These are phyloP conservation scores for Pestalotiopsis sp. DNA, from an alignment of 2,329 filamentous ascomycete genomes.

Conservation along the genomic window DNA sequence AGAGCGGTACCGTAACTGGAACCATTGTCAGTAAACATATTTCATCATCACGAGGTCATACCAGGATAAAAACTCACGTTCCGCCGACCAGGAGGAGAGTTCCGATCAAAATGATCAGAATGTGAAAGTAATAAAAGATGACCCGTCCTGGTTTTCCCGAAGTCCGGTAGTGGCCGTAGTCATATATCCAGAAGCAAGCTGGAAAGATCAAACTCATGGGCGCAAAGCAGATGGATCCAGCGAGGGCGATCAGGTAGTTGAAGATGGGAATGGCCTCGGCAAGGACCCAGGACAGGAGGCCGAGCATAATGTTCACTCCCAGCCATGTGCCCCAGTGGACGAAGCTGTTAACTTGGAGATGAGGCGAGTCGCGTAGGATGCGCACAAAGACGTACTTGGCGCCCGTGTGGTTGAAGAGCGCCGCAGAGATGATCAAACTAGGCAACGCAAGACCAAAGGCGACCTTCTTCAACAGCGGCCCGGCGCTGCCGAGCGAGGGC, in stretches of 20 bases:
- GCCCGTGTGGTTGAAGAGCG: constrained; percentile 29
- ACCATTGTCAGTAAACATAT: neutral
- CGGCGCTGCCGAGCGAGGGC: constrained; percentile 61
- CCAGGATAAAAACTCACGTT: constrained; percentile 13
- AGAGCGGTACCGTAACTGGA: constrained; percentile 18
- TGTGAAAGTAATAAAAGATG: constrained; percentile 15
- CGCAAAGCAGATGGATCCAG: constrained; percentile 14
- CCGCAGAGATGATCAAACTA: constrained; percentile 47
- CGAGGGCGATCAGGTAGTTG: constrained; percentile 15
- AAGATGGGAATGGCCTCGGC: constrained; percentile 17
- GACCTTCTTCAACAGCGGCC: constrained; percentile 59
- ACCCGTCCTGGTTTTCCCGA: constrained; percentile 9
- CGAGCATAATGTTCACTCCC: constrained; percentile 19
- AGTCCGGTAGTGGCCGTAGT: constrained; percentile 9
- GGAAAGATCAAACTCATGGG: constrained; percentile 15
- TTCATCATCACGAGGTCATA: neutral
- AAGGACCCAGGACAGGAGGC: constrained; percentile 11
- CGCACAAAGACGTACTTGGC: constrained; percentile 35
- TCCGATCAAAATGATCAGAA: constrained; percentile 16
- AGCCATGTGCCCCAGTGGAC: constrained; percentile 32
- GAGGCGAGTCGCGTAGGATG: constrained; percentile 27
- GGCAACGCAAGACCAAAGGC: constrained; percentile 59
- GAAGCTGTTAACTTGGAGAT: constrained; percentile 28
- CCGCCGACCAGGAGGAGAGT: constrained; percentile 16
- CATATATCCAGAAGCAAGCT: constrained; percentile 11